Base-by-base conservation (phyloP, 2,329 filamentous ascomycete genomes). In the Cordyceps javanica region DNA sequence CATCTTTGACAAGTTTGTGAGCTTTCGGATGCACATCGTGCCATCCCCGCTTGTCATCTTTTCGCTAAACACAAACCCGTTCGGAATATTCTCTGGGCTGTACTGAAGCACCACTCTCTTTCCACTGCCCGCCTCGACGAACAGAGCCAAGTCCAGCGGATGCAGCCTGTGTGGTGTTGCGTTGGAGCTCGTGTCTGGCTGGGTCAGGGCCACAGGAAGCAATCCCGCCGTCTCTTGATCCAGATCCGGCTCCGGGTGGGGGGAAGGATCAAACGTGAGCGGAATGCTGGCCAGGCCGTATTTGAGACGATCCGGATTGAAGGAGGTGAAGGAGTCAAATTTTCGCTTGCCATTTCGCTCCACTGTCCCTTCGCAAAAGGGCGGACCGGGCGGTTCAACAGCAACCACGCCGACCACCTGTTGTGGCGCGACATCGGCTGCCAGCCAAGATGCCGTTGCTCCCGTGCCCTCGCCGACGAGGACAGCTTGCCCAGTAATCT, bases 351-450 rank as follows among this genome's bases (percentile, higher is more conserved):
- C 54, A 10, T 14, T 38, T 25, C 7, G 36, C 8, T 51, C 60
- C 0, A 55, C 36, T 11, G 55, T 52, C 2, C 62, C 60, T 1
- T 54, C 63, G 11, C 69, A 70, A 62, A 78, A 82, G 0, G 80
- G 81, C 1, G 81, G 81, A 0, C 81, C 81, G 4, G 70, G 65
- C 0, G 81, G 81, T 62, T 85, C 82, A 13, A 85, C 60, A 1
- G 75, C 71, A 1, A 85, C 66, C 21, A 83, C 73, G 0, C 69
- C 75, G 21, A 73, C 73, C 2, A 83, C 75, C 0, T 78, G 67
- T 0, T 74, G 62, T 0, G 82, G 80, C 3, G 73, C 65, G 2
- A 68, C 66, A 61, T 86, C 82, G 2, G 75, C 77, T 9, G 77
- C 70, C 9, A 77, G 69, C 74, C 74, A 81, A 9, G 70, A 74